Evolutionary conservation across 1,139 yeast species (phyloP).

Genomic region (Pichia cactophila): DNA sequence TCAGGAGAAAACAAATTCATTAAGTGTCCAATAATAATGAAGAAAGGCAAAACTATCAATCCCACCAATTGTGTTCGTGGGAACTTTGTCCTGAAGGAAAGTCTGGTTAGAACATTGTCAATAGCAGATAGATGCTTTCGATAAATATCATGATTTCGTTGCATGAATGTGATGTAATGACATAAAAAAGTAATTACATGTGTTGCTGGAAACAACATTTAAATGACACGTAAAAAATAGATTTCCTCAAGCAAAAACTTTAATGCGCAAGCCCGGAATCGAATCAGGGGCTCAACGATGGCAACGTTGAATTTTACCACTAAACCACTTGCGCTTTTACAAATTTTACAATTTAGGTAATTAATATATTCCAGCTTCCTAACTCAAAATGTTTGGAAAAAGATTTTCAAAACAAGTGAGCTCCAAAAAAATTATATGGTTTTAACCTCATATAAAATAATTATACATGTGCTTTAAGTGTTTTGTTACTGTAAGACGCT

Average conservation of each 20-base stretch:
- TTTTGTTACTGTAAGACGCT: no score
- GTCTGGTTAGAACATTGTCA: not conserved
- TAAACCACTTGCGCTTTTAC: constrained; percentile 13
- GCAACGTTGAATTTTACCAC: constrained; percentile 16
- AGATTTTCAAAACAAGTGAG: no score
- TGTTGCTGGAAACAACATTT: no score
- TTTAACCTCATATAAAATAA: no score
- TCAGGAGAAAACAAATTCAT: constrained; percentile 20
- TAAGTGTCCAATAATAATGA: constrained; percentile 9
- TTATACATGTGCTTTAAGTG: no score
- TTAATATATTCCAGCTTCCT: no score
- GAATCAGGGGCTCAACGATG: constrained; percentile 17
- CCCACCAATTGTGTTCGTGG: constrained; percentile 6
- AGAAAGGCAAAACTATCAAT: constrained; percentile 1
- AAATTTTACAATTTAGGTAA: no score
- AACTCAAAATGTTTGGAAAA: no score
- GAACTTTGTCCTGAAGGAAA: constrained; percentile 2
- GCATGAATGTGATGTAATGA: not conserved
- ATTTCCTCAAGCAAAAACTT: not conserved
- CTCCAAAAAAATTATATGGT: no score
- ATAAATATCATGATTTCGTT: not conserved
- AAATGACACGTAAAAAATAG: not conserved
- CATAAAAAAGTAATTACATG: no score
- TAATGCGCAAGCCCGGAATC: constrained; percentile 15
- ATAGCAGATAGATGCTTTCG: not conserved